Base-by-base conservation (phyloP, 1,284 basidiomycete genomes). In the Fomitopsis pinicola region DNA sequence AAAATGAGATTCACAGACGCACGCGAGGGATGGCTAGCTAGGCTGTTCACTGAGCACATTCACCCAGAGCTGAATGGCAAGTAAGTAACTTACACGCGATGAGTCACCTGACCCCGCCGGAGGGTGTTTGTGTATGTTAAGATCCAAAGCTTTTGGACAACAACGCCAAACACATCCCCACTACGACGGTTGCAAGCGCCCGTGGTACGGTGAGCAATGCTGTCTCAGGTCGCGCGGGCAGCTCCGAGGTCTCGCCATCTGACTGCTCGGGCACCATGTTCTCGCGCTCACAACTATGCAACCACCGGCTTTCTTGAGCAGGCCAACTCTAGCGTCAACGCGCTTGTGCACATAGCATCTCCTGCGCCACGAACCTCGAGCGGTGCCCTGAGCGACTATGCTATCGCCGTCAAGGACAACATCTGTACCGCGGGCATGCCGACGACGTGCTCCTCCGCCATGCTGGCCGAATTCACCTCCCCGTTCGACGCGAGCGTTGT, bases 401-500 rank as follows among this genome's bases (percentile, higher is more conserved):
- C 79, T 2, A 71, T 96, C 26, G 93, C 86, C 0, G 76, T 97
- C 58, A 97, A 97, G 75, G 94, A 96, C 69, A 94, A 93, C 67
- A 95, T 97, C 63, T 90, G 88, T 58, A 93, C 89, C 0, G 69
- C 72, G 0, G 76, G 76, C 1, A 80, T 88, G 67, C 85, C 85
- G 0, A 96, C 93, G 1, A 91, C 91, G 26, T 94, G 92, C 71
- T 87, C 91, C 0, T 95, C 93, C 0, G 74, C 76, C 1, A 91
- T 94, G 75, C 80, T 97, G 3, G 72, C 80, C 63, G 89, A 83
- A 28, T 98, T 92, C 69, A 72, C 69, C 0, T 86, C 96, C 0
- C 94, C 94, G 0, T 95, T 91, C 70, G 91, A 95, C 71, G 95
- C 97, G 53, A 95, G 94, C 0, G 91, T 91, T 5, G 92, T 98